A percentile compares a stretch with the other conserved stretches of the same genome.
These are phyloP conservation scores for Podila clonocystis DNA, from an alignment of 192 early-diverging fungal genomes.

Conservation along the genomic window DNA sequence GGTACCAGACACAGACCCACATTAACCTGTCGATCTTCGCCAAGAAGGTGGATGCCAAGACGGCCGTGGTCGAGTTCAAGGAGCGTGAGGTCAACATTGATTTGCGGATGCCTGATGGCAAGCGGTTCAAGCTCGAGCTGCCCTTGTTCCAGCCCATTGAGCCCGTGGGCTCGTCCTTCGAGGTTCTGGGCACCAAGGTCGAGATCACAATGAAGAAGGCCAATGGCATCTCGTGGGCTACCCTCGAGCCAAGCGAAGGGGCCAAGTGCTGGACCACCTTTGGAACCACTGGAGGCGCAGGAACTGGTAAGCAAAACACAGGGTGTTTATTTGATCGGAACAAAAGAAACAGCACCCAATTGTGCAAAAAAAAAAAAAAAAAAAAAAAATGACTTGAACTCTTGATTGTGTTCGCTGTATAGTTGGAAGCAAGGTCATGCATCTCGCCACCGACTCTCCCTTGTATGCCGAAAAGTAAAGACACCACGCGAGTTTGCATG, in stretches of 20 bases:
- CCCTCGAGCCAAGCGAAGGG: conserved; percentile 73
- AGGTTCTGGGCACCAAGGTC: conserved; percentile 79
- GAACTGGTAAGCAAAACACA: conserved; percentile 13
- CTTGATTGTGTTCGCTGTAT: conserved; percentile 47
- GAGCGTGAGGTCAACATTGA: conserved; percentile 74
- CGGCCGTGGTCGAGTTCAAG: conserved; percentile 77
- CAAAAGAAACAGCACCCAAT: no score
- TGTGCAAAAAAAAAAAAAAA: no score
- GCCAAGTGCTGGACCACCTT: conserved; percentile 86
- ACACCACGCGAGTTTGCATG: no score
- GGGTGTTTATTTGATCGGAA: no score
- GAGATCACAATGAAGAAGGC: conserved; percentile 83
- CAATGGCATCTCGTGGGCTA: conserved; percentile 86
- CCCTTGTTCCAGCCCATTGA: conserved; percentile 82
- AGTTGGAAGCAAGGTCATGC: conserved; percentile 74
- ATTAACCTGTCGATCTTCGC: conserved; percentile 94
- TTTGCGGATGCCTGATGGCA: conserved; percentile 81
- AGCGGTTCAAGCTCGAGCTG: conserved; percentile 74
- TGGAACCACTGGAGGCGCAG: conserved; percentile 75
- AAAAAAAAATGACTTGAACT: no score
- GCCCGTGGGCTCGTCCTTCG: conserved; percentile 68
- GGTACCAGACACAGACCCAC: conserved; percentile 90
- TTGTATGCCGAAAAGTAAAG: conserved; percentile 51
- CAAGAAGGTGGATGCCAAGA: conserved; percentile 83
- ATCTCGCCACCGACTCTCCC: conserved; percentile 56